A percentile compares a stretch with the other conserved stretches of the same genome.
Evolutionary conservation across 352 stramenopile genomes (phyloP).

Genomic region (Phytopythium chamaehyphon): DNA sequence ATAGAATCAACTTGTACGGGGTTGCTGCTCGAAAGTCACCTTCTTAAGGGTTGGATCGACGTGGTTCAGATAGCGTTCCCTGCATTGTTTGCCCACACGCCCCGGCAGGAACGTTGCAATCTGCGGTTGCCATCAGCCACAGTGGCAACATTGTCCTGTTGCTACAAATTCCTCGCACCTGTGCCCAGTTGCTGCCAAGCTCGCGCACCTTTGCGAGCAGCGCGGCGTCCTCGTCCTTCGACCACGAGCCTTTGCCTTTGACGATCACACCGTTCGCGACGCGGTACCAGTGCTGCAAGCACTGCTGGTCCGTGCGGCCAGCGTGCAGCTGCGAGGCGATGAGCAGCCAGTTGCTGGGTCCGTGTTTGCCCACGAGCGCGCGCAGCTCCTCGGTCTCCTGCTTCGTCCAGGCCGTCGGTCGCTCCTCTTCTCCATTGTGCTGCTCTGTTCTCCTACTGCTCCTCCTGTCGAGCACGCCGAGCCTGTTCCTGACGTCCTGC

Average conservation of each 20-base stretch:
- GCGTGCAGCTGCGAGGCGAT: slow-evolving; percentile 60
- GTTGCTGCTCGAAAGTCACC: slow-evolving; percentile 13
- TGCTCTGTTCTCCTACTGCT: background rate
- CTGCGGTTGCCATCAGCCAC: slow-evolving; percentile 18
- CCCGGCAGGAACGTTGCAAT: slow-evolving; percentile 53
- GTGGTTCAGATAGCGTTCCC: slow-evolving; percentile 67
- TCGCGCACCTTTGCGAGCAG: slow-evolving; percentile 37
- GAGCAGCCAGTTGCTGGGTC: slow-evolving; percentile 66
- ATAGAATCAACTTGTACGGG: background rate
- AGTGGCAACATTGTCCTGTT: background rate
- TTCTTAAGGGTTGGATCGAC: slow-evolving; percentile 40
- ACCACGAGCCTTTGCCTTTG: slow-evolving; percentile 66
- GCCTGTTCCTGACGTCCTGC: slow-evolving; percentile 59
- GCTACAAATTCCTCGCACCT: slow-evolving; percentile 22
- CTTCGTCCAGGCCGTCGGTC: slow-evolving; percentile 16
- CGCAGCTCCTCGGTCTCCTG: slow-evolving; percentile 30
- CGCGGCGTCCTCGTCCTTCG: slow-evolving; percentile 33
- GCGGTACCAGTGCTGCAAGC: slow-evolving; percentile 71
- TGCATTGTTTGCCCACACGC: slow-evolving; percentile 63
- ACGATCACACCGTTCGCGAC: slow-evolving; percentile 43
- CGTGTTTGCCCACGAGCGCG: slow-evolving; percentile 34
- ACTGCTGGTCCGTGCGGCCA: slow-evolving; percentile 67
- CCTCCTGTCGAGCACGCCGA: slow-evolving; percentile 19
- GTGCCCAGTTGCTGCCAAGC: slow-evolving; percentile 50
- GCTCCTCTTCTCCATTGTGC: slow-evolving; percentile 1